Evolutionary conservation across 108 stramenopile species (phyloP), one percentile per base, ranked within the genome.

Genomic region (Stephanodiscus minutulus): DNA sequence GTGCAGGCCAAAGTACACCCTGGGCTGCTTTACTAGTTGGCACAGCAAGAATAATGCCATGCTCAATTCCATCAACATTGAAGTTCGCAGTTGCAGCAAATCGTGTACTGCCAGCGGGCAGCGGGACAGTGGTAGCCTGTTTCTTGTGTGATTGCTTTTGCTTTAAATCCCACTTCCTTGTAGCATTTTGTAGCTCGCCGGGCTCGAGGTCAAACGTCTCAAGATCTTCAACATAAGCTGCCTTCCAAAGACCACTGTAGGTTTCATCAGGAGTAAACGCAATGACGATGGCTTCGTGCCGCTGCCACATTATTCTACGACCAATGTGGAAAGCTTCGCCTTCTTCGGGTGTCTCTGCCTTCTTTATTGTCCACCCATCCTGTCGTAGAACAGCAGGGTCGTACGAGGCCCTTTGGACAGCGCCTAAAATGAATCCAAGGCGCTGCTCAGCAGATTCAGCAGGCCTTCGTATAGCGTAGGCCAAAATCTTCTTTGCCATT

Each of bases 201-300:
- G 82, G 80, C 66, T 96, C 94, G 27, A 96, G 37, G 60, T 96
- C 94, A 71, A 91, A 96, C 4, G 90, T 91, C 7, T 87, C 84
- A 9, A 85, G 57, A 56, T 90, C 90, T 33, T 91, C 88, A 13
- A 88, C 36, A 82, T 84, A 93, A 66, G 90, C 79, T 10, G 87
- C 90, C 68, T 91, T 93, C 91, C 91, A 96, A 10, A 96, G 82
- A 71, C 90, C 90, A 28, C 91, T 89, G 62, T 87, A 83, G 24
- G 88, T 87, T 35, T 86, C 77, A 50, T 96, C 94, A 28, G 73
- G 84, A 21, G 89, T 84, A 64, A 84, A 96, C 3, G 91, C 94
- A 70, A 93, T 86, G 25, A 96, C 85, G 17, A 96, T 66, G 39
- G 86, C 94, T 53, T 89, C 87, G 41, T 85, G 76, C 28, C 79